Evolutionary conservation across 139 green algal genomes (phyloP).

Genomic region (Raphidocelis subcapitata): DNA sequence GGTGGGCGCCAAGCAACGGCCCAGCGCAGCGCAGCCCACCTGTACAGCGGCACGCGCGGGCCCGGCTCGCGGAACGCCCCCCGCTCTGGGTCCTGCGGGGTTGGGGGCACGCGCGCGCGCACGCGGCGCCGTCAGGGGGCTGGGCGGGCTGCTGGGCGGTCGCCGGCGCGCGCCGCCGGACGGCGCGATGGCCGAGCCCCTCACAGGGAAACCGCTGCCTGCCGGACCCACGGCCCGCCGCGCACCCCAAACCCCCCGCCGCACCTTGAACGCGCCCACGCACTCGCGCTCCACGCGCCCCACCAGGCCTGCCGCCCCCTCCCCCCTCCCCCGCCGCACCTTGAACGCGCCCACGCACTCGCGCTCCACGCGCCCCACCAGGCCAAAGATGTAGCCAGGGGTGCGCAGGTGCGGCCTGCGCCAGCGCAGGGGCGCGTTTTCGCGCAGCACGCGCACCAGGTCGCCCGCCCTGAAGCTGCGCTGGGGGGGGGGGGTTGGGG

Average conservation of each 20-base stretch:
- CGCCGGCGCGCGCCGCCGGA: too few relatives aligned
- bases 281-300: too few relatives aligned
- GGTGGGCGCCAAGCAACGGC: too few relatives aligned
- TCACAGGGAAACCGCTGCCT: too few relatives aligned
- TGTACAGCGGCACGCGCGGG: slow-evolving; percentile 25
- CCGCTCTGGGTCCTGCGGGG: slow-evolving; percentile 9
- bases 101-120: too few relatives aligned
- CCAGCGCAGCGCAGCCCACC: slow-evolving; percentile 9
- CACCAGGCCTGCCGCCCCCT: too few relatives aligned
- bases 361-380: slow-evolving; percentile 32
- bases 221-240: too few relatives aligned
- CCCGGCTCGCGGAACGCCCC: slow-evolving; percentile 30
- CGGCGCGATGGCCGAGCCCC: too few relatives aligned
- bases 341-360: slow-evolving; percentile 7
- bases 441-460: slow-evolving; percentile 35
- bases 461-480: slow-evolving; percentile 29
- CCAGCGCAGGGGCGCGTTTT: slow-evolving; percentile 31
- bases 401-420: slow-evolving; percentile 47
- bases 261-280: too few relatives aligned
- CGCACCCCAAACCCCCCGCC: too few relatives aligned
- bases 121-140: too few relatives aligned
- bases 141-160: too few relatives aligned
- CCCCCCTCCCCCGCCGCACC: background rate
- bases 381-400: slow-evolving; percentile 44
- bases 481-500: background rate